These are phyloP conservation scores for Cystobasidium onofrii DNA, from an alignment of 768 basidiomycete species.

Conservation along the genomic window DNA sequence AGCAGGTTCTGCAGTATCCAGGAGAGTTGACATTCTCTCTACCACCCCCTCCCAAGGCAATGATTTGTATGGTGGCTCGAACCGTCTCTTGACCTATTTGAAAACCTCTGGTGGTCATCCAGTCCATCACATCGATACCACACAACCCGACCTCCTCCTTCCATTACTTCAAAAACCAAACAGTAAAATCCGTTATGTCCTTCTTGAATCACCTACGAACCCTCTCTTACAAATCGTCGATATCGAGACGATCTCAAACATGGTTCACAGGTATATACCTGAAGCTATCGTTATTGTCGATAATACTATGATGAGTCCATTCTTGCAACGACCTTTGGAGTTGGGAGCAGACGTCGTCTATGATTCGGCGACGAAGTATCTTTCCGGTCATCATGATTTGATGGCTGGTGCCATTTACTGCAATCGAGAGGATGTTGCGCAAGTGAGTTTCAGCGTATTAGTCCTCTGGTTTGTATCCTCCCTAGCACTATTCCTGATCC, in stretches of 20 bases:
- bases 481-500: too few relatives aligned
- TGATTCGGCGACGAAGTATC: slow-evolving; percentile 94
- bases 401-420: slow-evolving; percentile 96
- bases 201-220: slow-evolving; percentile 95
- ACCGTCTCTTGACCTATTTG: slow-evolving; percentile 84
- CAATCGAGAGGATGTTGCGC: slow-evolving; percentile 79
- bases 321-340: slow-evolving; percentile 86
- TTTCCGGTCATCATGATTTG: slow-evolving; percentile 95
- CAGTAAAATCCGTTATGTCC: slow-evolving; percentile 59
- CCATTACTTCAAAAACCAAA: slow-evolving; percentile 54
- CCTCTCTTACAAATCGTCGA: slow-evolving; percentile 92
- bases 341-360: slow-evolving; percentile 96
- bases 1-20: too few relatives aligned
- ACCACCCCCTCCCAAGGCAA: slow-evolving; percentile 49
- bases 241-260: slow-evolving; percentile 67
- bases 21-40: too few relatives aligned
- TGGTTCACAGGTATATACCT: slow-evolving; percentile 73
- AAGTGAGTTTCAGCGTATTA: slow-evolving; percentile 50
- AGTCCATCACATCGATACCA: slow-evolving; percentile 91
- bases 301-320: slow-evolving; percentile 99
- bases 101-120: slow-evolving; percentile 75
- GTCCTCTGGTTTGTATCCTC: too few relatives aligned
- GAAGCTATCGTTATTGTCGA: slow-evolving; percentile 81
- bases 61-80: slow-evolving; percentile 95
- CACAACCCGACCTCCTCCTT: slow-evolving; percentile 58